Conservation (phyloP, 2,329 filamentous ascomycete species). For the Aspergillus pseudoglaucus region DNA sequence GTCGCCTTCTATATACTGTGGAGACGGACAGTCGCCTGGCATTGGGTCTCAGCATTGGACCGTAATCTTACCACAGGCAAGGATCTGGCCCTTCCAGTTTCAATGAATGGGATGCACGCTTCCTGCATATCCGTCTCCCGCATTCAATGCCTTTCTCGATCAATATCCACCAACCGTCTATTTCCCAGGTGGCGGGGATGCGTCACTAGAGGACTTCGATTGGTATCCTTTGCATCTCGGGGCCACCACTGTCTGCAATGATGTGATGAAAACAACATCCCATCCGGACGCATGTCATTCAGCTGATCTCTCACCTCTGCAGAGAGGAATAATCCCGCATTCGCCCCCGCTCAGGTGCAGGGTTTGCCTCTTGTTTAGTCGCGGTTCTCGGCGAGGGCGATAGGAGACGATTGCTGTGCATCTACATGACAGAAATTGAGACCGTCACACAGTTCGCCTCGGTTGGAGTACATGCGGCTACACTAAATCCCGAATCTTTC, state of each 20-base stretch:
- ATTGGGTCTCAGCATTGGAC: slow-evolving; percentile 11
- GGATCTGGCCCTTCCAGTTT: background rate
- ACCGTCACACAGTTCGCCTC: slow-evolving; percentile 29
- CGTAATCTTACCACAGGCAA: slow-evolving; percentile 9
- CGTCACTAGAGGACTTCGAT: slow-evolving; percentile 25
- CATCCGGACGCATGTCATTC: slow-evolving; percentile 26
- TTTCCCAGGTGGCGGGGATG: slow-evolving; percentile 24
- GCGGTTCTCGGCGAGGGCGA: slow-evolving; percentile 21
- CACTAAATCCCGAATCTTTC: slow-evolving; percentile 31
- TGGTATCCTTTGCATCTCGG: slow-evolving; percentile 19
- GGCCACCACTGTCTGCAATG: slow-evolving; percentile 10
- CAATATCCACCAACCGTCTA: slow-evolving; percentile 19
- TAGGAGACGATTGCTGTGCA: slow-evolving; percentile 25
- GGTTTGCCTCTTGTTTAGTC: slow-evolving; percentile 23
- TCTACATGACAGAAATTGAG: slow-evolving; percentile 25
- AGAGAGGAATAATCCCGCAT: slow-evolving; percentile 35
- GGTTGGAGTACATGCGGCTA: slow-evolving; percentile 32
- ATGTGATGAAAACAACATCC: slow-evolving; percentile 14
- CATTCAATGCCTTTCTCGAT: slow-evolving; percentile 24
- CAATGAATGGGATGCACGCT: slow-evolving; percentile 2
- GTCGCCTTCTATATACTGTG: background rate
- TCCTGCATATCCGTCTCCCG: slow-evolving; percentile 10
- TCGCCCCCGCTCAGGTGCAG: slow-evolving; percentile 31
- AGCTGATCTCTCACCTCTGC: slow-evolving; percentile 38
- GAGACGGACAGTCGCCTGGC: slow-evolving; percentile 1